Evolutionary conservation across 306 rosid species (phyloP), one percentile per base, ranked within the genome.

Genomic region (Quercus gilva): DNA sequence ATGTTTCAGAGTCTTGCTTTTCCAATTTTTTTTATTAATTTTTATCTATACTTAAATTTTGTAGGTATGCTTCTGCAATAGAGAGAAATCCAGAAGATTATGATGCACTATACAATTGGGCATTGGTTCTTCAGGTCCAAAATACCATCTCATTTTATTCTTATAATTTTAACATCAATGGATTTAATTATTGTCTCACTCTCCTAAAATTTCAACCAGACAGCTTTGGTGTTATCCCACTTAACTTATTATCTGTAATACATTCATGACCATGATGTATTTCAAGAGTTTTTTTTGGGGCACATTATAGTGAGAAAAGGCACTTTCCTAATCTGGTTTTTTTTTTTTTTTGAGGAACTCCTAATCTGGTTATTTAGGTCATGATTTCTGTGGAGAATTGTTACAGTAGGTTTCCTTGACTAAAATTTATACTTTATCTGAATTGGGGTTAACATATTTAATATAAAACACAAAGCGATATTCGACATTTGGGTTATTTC

Each of bases 81-180:
- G 98, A 91, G 89, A 91, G 97, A 88, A 91, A 93, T 63, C 93
- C 94, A 55, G 92, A 86, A n/a, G 99, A 96, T 87, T 92, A 91
- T 84, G 99, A 96, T 81, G 98, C 99, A 19, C 89, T 96, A 4
- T 96, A 96, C 89, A 96, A 93, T 73, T 96, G 99, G 97, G 99
- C 98, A 7, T 85, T 96, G 88, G 98, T 96, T 18, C 99, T 93
- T 79, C 99, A 95, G 99, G 98, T 95, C 61, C 64, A 91, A 71
- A 65, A 77, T 74, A 73, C 59, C 80, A 26, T 76, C 79, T 85
- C 43, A 28, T 83, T 76, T 69, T 26, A 26, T 76, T 74, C 33
- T 29, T 59, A 23, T 29, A 29, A 78, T 45, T 73, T 53, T 75
- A 63, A 74, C 59, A 23, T 79, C 33, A 5, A 21, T 55, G 73